Percentiles rank a stretch among this genome's conserved stretches.
Conservation (phyloP, 2,329 filamentous ascomycete species). For the Penicillium sp. region DNA sequence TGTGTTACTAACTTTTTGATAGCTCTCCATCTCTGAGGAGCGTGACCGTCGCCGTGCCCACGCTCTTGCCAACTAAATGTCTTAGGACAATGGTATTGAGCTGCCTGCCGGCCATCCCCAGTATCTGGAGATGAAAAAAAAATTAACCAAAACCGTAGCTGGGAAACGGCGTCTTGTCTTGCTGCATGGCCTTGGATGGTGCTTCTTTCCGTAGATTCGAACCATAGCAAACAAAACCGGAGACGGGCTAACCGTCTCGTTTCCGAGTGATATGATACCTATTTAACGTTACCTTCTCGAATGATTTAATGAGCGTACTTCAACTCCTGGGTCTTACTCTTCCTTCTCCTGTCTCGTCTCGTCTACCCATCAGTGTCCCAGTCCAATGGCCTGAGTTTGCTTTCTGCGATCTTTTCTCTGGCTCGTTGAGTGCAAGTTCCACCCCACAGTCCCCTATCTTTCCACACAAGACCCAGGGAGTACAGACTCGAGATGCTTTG, state of each 20-base stretch:
- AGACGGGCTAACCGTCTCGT: conserved; percentile 30
- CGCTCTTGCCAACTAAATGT: conserved; percentile 57
- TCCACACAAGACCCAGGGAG: no score
- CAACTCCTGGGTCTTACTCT: conserved; percentile 9
- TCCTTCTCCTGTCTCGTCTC: background rate
- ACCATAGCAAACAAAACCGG: conserved; percentile 38
- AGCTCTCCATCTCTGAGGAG: conserved; percentile 98
- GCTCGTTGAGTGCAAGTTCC: no score
- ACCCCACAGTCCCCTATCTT: no score
- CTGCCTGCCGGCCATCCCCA: conserved; percentile 16
- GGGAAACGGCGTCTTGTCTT: conserved; percentile 43
- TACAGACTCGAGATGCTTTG: no score
- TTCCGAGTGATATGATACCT: conserved; percentile 38
- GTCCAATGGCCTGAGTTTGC: no score
- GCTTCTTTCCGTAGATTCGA: conserved; percentile 37
- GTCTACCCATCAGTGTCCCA: background rate
- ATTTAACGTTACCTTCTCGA: conserved; percentile 32
- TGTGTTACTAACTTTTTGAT: conserved; percentile 21
- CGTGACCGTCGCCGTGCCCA: conserved; percentile 91
- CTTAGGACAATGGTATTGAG: conserved; percentile 27
- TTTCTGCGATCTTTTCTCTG: no score
- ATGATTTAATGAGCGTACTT: conserved; percentile 32
- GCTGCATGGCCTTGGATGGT: conserved; percentile 41
- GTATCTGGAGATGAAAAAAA: conserved; percentile 23
- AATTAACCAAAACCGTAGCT: conserved; percentile 35